phyloP scores from a whole-genome alignment of 768 basidiomycete genomes.

The Agaricus blazei region DNA sequence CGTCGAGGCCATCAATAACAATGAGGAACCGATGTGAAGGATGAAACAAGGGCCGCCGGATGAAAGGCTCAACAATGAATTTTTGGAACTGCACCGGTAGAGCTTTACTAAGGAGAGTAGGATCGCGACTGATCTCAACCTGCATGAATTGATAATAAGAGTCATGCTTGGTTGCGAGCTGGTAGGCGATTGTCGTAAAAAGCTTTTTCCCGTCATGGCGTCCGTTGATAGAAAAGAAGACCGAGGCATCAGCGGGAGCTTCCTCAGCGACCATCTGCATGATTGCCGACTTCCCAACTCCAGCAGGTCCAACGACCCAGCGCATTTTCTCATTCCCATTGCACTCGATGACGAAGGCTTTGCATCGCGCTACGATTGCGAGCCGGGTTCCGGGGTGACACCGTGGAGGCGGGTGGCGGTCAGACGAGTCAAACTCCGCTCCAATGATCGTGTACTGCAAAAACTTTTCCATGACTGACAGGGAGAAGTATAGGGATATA shows the following conservation, averaged over 20 bases:
- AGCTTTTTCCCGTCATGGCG: background rate
- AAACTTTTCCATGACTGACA: too few relatives aligned
- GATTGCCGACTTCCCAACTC: background rate
- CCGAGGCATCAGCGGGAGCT: background rate
- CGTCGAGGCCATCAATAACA: background rate
- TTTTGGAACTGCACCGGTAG: slow-evolving; percentile 10
- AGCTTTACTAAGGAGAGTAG: slow-evolving; percentile 7
- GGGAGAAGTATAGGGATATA: too few relatives aligned
- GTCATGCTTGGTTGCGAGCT: slow-evolving; percentile 13
- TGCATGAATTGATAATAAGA: slow-evolving; percentile 3
- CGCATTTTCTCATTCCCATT: too few relatives aligned
- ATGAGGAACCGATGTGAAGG: background rate
- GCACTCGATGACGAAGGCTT: too few relatives aligned
- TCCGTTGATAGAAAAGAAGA: background rate
- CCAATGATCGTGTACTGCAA: too few relatives aligned
- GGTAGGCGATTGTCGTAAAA: slow-evolving; percentile 14
- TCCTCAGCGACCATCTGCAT: background rate
- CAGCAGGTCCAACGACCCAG: too few relatives aligned
- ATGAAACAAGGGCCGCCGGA: background rate
- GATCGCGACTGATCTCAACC: slow-evolving; percentile 5
- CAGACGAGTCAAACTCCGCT: too few relatives aligned
- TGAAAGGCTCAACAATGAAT: slow-evolving; percentile 13
- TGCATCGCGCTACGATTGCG: too few relatives aligned
- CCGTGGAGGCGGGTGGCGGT: too few relatives aligned
- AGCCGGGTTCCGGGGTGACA: too few relatives aligned